Base-by-base conservation (phyloP, 306 rosid species). In the Cicer yamashitae region DNA sequence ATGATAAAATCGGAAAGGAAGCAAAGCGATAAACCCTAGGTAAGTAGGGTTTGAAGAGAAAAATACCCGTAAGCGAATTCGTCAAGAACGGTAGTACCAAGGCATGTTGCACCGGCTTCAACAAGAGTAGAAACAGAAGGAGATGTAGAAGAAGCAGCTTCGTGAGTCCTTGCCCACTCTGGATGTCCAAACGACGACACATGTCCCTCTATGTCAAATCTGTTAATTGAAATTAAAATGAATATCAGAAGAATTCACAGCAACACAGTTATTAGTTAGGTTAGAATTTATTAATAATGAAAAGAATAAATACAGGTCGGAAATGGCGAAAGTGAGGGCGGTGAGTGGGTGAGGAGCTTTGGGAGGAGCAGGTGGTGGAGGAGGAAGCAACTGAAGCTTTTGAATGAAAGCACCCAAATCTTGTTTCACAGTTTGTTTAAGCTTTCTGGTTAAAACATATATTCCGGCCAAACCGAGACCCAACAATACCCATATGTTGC, bases 331-430 rank as follows among this genome's bases (percentile, higher is more conserved):
- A 59, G 97, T 77, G 82, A 96, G 93, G 10, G 84, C 85, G 50
- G 97, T 84, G 69, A 96, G 98, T 0, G 94, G 99, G 14, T 96
- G 98, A 62, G 97, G 99, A 58, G 99, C 99, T 77, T 89, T 96
- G 12, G 99, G 98, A 37, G 99, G 99, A 69, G 97, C 92, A 1
- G 99, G 98, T 75, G 84, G 98, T 0, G 98, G 97, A 13, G 98
- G 99, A 80, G 99, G 99, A 67, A 87, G 88, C 0, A 96, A 89
- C 37, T 86, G 85, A 78, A 96, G 80, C 84, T 82, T 88, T 44
- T 79, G 68, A 34, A 92, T 40, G 50, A 96, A 92, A 73, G 99
- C 99, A 20, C 99, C 98, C 8, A 92, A 96, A 71, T 96, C 99
- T 40, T 87, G 85, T 79, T 81, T 88, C 13, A 89, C 77, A 0